Evolutionary conservation across 805 yeast species (phyloP).

Genomic region (Kazachstania kunashirensis): DNA sequence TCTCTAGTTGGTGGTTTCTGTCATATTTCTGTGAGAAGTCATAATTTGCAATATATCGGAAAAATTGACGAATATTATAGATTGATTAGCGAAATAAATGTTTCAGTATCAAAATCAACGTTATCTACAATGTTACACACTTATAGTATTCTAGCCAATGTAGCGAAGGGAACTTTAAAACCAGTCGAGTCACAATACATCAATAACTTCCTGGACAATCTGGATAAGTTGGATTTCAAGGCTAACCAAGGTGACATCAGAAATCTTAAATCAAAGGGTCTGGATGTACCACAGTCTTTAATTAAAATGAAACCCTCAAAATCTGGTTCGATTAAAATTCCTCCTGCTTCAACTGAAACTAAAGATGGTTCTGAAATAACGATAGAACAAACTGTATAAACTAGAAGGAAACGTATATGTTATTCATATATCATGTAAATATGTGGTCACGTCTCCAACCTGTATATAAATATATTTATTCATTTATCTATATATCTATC

Average conservation of each 20-base stretch:
- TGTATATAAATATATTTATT: too few species aligned
- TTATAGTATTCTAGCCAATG: not conserved
- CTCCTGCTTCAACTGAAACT: too few species aligned
- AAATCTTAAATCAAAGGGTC: not conserved
- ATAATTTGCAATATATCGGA: constrained; percentile 9
- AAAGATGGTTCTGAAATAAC: too few species aligned
- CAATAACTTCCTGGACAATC: not conserved
- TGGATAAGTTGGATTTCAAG: not conserved
- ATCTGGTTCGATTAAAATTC: too few species aligned
- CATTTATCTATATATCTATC: too few species aligned
- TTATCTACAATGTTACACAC: constrained; percentile 7
- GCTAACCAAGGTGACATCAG: constrained; percentile 4
- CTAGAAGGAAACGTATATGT: too few species aligned
- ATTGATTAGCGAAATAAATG: constrained; percentile 12
- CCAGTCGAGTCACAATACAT: not conserved
- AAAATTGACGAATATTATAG: constrained; percentile 14
- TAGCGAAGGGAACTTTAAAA: not conserved
- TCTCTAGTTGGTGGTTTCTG: constrained; percentile 13
- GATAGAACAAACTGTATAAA: too few species aligned
- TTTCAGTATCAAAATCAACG: constrained; percentile 6
- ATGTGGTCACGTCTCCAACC: too few species aligned
- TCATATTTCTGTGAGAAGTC: constrained; percentile 10
- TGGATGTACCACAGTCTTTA: not conserved
- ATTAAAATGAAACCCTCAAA: not conserved
- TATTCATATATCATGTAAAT: too few species aligned